A percentile compares a stretch with the other conserved stretches of the same genome.
Evolutionary conservation across 2,329 filamentous ascomycete species (phyloP).

Genomic region (Trichothecium roseum): DNA sequence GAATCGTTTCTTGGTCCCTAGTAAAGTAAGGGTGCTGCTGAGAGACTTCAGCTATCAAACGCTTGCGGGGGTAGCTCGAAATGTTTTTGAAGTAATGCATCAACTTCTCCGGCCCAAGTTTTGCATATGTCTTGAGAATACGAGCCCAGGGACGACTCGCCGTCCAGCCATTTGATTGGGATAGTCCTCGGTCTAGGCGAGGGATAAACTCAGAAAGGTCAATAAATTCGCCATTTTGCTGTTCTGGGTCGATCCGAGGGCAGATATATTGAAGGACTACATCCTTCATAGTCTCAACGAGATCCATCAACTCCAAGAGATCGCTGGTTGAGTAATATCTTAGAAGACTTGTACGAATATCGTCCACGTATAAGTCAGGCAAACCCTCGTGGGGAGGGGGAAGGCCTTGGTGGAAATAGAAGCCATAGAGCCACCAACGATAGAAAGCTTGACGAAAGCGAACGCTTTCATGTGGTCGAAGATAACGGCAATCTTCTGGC

Average conservation of each 20-base stretch:
- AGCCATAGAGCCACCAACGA: slow-evolving; percentile 43
- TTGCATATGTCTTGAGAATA: slow-evolving; percentile 34
- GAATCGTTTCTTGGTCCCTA: slow-evolving; percentile 34
- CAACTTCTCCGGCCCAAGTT: slow-evolving; percentile 39
- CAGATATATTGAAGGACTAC: slow-evolving; percentile 35
- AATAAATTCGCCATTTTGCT: slow-evolving; percentile 16
- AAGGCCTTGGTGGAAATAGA: slow-evolving; percentile 38
- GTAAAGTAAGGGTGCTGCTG: slow-evolving; percentile 30
- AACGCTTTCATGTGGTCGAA: slow-evolving; percentile 29
- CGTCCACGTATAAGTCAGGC: slow-evolving; percentile 27
- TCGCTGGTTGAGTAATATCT: slow-evolving; percentile 31
- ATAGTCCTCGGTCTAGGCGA: slow-evolving; percentile 15
- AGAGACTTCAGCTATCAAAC: slow-evolving; percentile 31
- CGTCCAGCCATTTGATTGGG: slow-evolving; percentile 21
- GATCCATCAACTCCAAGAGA: slow-evolving; percentile 32
- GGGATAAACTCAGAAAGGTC: slow-evolving; percentile 13
- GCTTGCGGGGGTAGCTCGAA: slow-evolving; percentile 32
- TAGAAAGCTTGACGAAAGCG: slow-evolving; percentile 40
- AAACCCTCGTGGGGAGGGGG: slow-evolving; percentile 24
- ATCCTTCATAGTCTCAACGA: slow-evolving; percentile 32
- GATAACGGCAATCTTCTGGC: slow-evolving; percentile 32
- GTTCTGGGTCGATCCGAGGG: slow-evolving; percentile 29
- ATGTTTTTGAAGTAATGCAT: slow-evolving; percentile 36
- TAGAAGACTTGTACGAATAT: slow-evolving; percentile 31
- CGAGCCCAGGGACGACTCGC: slow-evolving; percentile 26